Evolutionary conservation across 2,329 filamentous ascomycete genomes (phyloP).

Genomic region (Cephalotrichum gorgonifer): DNA sequence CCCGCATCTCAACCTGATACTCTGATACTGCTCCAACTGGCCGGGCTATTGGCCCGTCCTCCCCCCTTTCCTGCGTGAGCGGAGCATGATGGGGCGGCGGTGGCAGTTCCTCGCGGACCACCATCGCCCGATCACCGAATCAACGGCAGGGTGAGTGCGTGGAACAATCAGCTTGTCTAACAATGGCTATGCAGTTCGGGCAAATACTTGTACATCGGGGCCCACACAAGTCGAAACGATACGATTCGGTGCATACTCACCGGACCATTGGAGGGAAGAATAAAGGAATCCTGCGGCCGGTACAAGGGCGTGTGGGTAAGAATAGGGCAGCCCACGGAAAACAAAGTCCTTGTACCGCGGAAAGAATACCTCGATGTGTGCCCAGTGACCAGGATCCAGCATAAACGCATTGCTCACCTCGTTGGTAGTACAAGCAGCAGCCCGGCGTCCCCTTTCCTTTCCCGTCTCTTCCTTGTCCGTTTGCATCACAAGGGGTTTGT

Average conservation of each 20-base stretch:
- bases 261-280: background rate
- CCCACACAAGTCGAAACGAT: background rate
- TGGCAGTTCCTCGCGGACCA: background rate
- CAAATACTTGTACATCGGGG: background rate
- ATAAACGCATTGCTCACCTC: background rate
- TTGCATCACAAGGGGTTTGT: background rate
- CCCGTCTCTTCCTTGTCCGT: background rate
- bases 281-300: background rate
- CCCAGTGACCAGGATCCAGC: background rate
- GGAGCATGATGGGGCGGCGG: background rate
- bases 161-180: background rate
- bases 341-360: background rate
- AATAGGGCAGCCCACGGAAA: background rate
- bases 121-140: background rate
- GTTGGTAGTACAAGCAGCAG: too few relatives aligned
- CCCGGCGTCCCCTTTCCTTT: background rate
- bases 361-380: background rate
- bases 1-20: background rate
- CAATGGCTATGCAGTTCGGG: background rate
- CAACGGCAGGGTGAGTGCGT: background rate
- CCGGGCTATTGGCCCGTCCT: background rate
- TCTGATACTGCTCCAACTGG: background rate
- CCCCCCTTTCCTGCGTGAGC: background rate
- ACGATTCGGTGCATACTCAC: background rate
- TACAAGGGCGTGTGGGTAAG: background rate